A percentile compares a stretch with the other conserved stretches of the same genome.
These are phyloP conservation scores for Rhizopus sp. DNA, from an alignment of 371 early-diverging fungal species.

Conservation along the genomic window DNA sequence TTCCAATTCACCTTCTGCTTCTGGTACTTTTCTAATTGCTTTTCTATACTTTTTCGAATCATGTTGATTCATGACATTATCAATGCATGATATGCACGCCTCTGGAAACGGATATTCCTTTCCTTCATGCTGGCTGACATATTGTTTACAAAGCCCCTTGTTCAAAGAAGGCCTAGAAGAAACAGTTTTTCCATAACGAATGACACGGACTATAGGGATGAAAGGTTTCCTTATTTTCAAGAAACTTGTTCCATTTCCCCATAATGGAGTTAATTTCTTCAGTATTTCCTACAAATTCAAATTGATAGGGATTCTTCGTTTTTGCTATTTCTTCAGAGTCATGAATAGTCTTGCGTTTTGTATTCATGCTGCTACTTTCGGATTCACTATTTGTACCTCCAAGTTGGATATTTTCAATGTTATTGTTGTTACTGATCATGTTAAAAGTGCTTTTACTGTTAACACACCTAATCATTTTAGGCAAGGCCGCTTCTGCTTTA, in stretches of 20 bases:
- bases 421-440: constrained; percentile 14
- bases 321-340: constrained; percentile 5
- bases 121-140: constrained; percentile 12
- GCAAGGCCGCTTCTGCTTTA: constrained; percentile 15
- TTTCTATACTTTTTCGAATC: constrained; percentile 4
- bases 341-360: constrained; percentile 4
- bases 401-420: constrained; percentile 11
- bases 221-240: constrained; percentile 15
- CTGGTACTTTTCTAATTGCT: constrained; percentile 13
- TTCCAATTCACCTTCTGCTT: constrained; percentile 15
- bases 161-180: constrained; percentile 10
- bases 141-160: constrained; percentile 11
- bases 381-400: background rate
- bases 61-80: constrained; percentile 12
- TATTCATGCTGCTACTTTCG: constrained; percentile 1
- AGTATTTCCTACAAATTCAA: constrained; percentile 10
- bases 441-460: constrained; percentile 13
- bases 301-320: constrained; percentile 9
- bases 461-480: constrained; percentile 9
- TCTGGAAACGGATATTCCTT: constrained; percentile 12
- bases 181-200: constrained; percentile 15
- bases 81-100: constrained; percentile 14
- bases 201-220: constrained; percentile 16
- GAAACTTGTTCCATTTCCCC: constrained; percentile 17
- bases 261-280: constrained; percentile 18